Evolutionary conservation across 2,329 filamentous ascomycete genomes (phyloP).

Genomic region (Fusarium chlamydosporum): DNA sequence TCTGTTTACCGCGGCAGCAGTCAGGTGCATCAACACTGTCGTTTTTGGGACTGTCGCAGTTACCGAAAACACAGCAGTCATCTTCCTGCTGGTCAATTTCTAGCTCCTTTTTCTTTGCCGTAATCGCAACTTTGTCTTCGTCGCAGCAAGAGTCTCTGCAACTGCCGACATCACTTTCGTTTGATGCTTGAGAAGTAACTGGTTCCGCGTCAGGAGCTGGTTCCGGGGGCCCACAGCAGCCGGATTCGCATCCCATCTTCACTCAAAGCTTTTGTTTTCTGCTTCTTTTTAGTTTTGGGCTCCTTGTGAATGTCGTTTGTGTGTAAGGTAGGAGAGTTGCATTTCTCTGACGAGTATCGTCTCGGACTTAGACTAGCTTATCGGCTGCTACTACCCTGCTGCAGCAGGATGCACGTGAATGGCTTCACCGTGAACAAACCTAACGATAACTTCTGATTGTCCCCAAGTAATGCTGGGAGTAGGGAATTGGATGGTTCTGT

Average conservation of each 20-base stretch:
- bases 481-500: no score
- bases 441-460: neutral
- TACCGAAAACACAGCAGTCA: slow-evolving; percentile 11
- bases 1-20: slow-evolving; percentile 60
- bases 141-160: slow-evolving; percentile 30
- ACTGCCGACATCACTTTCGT: slow-evolving; percentile 4
- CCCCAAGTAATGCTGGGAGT: no score
- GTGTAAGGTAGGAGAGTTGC: neutral
- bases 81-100: neutral
- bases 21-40: slow-evolving; percentile 25
- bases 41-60: neutral
- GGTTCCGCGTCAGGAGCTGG: neutral
- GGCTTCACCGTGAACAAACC: neutral
- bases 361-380: neutral
- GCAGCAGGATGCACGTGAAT: slow-evolving; percentile 26
- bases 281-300: neutral
- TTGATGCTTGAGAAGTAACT: neutral
- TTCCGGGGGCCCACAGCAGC: slow-evolving; percentile 35
- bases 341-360: neutral
- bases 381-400: slow-evolving; percentile 7
- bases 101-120: neutral
- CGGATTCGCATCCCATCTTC: slow-evolving; percentile 31
- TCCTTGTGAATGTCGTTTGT: neutral
- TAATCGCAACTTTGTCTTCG: neutral
- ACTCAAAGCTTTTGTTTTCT: neutral